phyloP scores from a whole-genome alignment of 2,329 filamentous ascomycete species.

The Fusarium papillatum region DNA sequence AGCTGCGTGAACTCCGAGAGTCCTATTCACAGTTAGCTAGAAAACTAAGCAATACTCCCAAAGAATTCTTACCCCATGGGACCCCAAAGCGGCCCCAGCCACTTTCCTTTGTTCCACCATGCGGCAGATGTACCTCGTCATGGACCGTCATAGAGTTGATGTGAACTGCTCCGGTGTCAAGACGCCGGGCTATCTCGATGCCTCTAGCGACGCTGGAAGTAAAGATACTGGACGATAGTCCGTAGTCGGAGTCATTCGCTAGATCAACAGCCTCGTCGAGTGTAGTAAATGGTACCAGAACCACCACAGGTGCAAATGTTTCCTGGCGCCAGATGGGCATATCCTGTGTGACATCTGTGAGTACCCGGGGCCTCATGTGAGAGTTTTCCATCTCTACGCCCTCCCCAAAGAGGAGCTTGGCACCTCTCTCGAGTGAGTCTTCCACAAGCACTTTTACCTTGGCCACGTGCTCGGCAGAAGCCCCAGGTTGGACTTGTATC shows the following conservation, averaged over 20 bases:
- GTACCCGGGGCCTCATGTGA: not conserved
- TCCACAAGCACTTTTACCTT: not conserved
- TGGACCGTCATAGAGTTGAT: slow-evolving; percentile 27
- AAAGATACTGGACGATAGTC: not conserved
- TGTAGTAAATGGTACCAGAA: not conserved
- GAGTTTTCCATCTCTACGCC: not conserved
- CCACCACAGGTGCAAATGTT: not conserved
- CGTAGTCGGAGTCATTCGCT: not conserved
- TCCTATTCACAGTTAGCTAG: not conserved
- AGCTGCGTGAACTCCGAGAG: not conserved
- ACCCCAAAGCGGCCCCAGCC: slow-evolving; percentile 20
- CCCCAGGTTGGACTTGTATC: not conserved
- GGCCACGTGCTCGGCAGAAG: not conserved
- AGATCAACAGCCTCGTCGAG: not conserved
- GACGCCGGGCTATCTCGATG: not conserved
- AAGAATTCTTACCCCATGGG: not conserved
- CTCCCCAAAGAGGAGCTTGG: not conserved
- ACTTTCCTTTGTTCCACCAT: slow-evolving; percentile 25
- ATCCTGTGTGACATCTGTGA: not conserved
- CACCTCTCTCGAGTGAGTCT: not conserved
- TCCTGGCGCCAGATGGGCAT: not conserved
- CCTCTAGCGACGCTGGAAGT: not conserved
- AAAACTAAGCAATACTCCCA: not conserved
- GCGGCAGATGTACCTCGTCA: slow-evolving; percentile 21
- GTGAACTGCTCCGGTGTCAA: slow-evolving; percentile 2